Percentiles rank a stretch among this genome's conserved stretches.
These are phyloP conservation scores for Naegleria fowleri DNA, from an alignment of 208 protist genomes.

Conservation along the genomic window DNA sequence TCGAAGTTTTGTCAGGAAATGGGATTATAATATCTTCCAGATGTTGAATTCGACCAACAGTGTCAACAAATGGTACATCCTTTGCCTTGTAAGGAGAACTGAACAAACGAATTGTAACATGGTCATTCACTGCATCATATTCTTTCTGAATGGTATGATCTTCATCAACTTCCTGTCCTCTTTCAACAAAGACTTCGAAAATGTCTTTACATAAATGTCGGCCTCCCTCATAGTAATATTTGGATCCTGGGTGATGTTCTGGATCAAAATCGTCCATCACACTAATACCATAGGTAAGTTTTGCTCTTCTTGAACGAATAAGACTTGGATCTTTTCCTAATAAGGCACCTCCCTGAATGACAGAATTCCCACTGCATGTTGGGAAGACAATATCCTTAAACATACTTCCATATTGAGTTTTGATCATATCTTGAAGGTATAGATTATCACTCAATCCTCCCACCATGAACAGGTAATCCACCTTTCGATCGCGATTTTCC, in stretches of 20 bases:
- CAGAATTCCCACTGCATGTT: not conserved
- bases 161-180: not conserved
- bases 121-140: not conserved
- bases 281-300: not conserved
- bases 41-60: not conserved
- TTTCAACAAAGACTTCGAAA: not conserved
- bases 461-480: not conserved
- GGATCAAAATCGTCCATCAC: not conserved
- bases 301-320: not conserved
- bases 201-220: not conserved
- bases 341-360: not conserved
- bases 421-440: not conserved
- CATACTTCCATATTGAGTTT: not conserved
- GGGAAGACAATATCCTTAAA: not conserved
- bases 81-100: not conserved
- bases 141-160: not conserved
- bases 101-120: not conserved
- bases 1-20: not conserved
- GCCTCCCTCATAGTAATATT: not conserved
- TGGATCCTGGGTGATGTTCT: not conserved
- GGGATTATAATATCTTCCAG: not conserved
- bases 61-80: not conserved
- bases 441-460: not conserved
- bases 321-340: not conserved
- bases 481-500: not conserved